These are phyloP conservation scores for Corylus americana DNA, from an alignment of 306 rosid species.

Conservation along the genomic window DNA sequence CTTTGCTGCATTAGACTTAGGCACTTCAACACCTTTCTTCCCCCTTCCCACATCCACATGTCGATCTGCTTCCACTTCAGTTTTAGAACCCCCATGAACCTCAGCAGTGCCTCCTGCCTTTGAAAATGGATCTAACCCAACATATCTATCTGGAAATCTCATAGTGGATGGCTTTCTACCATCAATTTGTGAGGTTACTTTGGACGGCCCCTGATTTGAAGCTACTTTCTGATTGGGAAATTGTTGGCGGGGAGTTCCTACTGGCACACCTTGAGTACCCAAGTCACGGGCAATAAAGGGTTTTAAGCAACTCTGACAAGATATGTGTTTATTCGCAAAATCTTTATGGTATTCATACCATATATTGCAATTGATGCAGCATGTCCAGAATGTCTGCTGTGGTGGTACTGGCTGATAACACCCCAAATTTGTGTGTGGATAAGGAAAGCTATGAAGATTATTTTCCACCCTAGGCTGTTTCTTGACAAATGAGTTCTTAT, in stretches of 20 bases:
- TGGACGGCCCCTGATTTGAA: conserved; percentile 35
- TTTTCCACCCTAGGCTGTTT: conserved; percentile 27
- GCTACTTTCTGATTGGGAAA: conserved; percentile 30
- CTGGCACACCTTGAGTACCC: conserved; percentile 28
- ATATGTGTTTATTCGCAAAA: conserved; percentile 35
- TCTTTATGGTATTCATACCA: conserved; percentile 55
- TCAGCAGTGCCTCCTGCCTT: conserved; percentile 39
- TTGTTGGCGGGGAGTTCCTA: conserved; percentile 28
- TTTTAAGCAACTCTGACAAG: conserved; percentile 59
- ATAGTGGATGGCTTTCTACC: conserved; percentile 27
- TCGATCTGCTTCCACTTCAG: conserved; percentile 38
- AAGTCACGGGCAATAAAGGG: conserved; percentile 51
- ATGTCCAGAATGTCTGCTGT: conserved; percentile 67
- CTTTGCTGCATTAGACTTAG: conserved; percentile 38
- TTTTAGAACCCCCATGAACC: conserved; percentile 25
- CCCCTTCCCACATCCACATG: conserved; percentile 32
- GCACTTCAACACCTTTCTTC: conserved; percentile 35
- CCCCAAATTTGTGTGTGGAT: conserved; percentile 30
- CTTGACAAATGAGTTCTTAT: conserved; percentile 26
- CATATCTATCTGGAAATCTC: conserved; percentile 19
- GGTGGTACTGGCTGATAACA: conserved; percentile 36
- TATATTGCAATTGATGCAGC: conserved; percentile 54
- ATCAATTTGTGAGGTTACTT: conserved; percentile 32
- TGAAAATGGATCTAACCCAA: conserved; percentile 16
- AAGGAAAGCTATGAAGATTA: conserved; percentile 35